Evolutionary conservation across 2,329 filamentous ascomycete genomes (phyloP).

Genomic region (Aspergillus transmontanensis): DNA sequence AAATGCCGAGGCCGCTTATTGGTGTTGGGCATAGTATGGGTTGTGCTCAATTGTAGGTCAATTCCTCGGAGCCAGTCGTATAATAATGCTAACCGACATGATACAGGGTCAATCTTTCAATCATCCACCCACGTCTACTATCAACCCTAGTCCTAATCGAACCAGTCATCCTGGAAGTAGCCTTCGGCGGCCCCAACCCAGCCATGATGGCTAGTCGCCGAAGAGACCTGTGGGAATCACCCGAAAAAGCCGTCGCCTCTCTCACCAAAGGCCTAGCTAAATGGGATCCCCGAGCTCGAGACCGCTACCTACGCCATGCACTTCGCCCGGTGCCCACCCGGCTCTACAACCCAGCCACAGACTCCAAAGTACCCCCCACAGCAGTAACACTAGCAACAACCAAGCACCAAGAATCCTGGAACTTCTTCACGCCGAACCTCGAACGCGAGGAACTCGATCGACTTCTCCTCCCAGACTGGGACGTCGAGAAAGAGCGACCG

Average conservation of each 20-base stretch:
- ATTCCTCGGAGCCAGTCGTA: background rate
- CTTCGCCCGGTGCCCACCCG: slow-evolving; percentile 18
- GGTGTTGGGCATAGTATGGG: slow-evolving; percentile 87
- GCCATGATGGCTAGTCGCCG: slow-evolving; percentile 7
- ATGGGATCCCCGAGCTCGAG: slow-evolving; percentile 1
- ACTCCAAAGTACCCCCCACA: slow-evolving; percentile 8
- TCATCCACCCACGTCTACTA: slow-evolving; percentile 77
- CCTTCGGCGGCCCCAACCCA: slow-evolving; percentile 8
- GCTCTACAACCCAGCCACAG: slow-evolving; percentile 9
- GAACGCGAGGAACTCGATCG: slow-evolving; percentile 17
- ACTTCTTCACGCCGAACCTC: slow-evolving; percentile 10
- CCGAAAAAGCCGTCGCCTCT: slow-evolving; percentile 5
- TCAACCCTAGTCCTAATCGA: slow-evolving; percentile 73
- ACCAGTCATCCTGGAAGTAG: slow-evolving; percentile 38
- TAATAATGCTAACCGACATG: background rate
- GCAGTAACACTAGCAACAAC: slow-evolving; percentile 25
- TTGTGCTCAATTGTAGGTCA: slow-evolving; percentile 60
- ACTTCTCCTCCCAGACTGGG: slow-evolving; percentile 20
- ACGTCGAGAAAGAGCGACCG: slow-evolving; percentile 14
- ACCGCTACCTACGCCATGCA: background rate
- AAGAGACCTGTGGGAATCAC: slow-evolving; percentile 13
- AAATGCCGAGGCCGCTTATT: slow-evolving; percentile 61
- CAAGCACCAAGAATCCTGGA: slow-evolving; percentile 20
- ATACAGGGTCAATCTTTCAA: slow-evolving; percentile 57
- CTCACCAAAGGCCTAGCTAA: background rate